Evolutionary conservation across 2,329 filamentous ascomycete species (phyloP).

Genomic region (Tolypocladium pustulatum): DNA sequence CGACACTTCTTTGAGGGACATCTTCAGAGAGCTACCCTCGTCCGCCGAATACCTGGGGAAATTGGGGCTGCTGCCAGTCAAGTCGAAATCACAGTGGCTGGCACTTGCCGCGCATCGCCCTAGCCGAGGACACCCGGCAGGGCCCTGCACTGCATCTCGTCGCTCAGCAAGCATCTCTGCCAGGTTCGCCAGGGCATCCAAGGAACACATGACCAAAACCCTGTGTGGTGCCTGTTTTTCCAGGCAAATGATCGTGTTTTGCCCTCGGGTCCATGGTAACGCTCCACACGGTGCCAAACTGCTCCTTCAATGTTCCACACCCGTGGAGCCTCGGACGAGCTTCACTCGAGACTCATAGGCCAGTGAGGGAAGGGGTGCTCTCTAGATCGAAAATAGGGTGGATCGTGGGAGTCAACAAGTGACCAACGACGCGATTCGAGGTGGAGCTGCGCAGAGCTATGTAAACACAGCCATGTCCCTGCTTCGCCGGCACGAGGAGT

Average conservation of each 20-base stretch:
- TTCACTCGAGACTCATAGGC: slow-evolving; percentile 6
- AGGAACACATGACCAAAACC: slow-evolving; percentile 1
- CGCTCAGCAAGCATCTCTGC: background rate
- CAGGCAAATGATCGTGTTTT: slow-evolving; percentile 13
- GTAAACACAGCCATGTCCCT: background rate
- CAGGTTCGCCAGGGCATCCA: background rate
- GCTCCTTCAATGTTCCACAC: slow-evolving; percentile 1
- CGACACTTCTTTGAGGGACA: background rate
- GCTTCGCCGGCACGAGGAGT: background rate
- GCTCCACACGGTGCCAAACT: slow-evolving; percentile 24
- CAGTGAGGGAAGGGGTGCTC: background rate
- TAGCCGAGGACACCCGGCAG: background rate
- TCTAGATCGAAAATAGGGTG: background rate
- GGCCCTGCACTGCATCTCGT: background rate
- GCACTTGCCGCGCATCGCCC: background rate
- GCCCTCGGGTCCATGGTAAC: slow-evolving; percentile 2
- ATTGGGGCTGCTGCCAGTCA: background rate
- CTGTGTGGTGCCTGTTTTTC: slow-evolving; percentile 12
- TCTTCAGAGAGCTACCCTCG: background rate
- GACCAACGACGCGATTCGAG: background rate
- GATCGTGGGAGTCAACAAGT: background rate
- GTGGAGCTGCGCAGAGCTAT: background rate
- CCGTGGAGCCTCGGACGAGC: background rate
- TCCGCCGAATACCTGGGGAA: background rate
- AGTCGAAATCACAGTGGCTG: background rate